Evolutionary conservation across 2,329 filamentous ascomycete species (phyloP).

Genomic region (Periconia sp.): DNA sequence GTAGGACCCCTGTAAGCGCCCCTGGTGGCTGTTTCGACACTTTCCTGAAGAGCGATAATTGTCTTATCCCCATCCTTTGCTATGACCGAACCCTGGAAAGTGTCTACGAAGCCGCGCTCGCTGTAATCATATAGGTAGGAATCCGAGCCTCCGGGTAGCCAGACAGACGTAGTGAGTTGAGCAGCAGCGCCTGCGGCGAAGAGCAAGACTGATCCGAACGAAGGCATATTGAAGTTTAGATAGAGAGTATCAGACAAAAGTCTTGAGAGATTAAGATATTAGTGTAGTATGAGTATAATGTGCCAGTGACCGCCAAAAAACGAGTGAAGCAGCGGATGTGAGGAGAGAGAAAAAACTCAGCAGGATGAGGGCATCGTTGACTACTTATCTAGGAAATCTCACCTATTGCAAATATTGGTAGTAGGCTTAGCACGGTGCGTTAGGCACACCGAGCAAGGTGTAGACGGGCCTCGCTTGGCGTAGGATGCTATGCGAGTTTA

Average conservation of each 20-base stretch:
- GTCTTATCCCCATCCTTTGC: slow-evolving; percentile 19
- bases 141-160: slow-evolving; percentile 16
- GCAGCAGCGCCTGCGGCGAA: slow-evolving; percentile 25
- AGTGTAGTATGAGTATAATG: slow-evolving; percentile 1
- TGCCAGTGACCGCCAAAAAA: slow-evolving; percentile 12
- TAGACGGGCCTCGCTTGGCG: background rate
- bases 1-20: background rate
- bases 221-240: slow-evolving; percentile 23
- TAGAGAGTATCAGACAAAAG: slow-evolving; percentile 1
- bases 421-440: background rate
- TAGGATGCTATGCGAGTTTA: background rate
- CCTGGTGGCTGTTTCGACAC: slow-evolving; percentile 1
- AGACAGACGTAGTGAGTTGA: slow-evolving; percentile 30
- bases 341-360: slow-evolving; percentile 1
- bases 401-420: background rate
- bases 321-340: background rate
- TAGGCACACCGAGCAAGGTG: background rate
- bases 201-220: slow-evolving; percentile 19
- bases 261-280: slow-evolving; percentile 2
- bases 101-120: background rate
- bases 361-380: slow-evolving; percentile 3
- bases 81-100: slow-evolving; percentile 25
- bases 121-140: background rate
- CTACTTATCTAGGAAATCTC: slow-evolving; percentile 10
- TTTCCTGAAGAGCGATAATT: slow-evolving; percentile 15